Evolutionary conservation across 164 flowering plant genomes (phyloP).

Genomic region (Taxillus chinensis): DNA sequence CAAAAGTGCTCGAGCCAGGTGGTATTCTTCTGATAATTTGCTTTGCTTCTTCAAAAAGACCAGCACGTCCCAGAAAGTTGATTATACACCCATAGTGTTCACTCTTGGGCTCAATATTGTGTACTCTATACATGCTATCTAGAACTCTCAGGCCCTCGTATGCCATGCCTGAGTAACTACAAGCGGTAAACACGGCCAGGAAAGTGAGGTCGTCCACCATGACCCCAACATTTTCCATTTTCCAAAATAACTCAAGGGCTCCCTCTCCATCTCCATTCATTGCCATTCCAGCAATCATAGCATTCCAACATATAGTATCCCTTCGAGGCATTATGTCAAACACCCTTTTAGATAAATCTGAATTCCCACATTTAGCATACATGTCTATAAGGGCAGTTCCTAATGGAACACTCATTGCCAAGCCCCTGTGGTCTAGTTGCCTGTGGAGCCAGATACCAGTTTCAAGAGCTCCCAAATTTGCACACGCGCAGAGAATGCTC

Average conservation of each 20-base stretch:
- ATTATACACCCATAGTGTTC: conserved; percentile 58
- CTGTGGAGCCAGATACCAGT: conserved; percentile 53
- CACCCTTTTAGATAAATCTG: conserved; percentile 29
- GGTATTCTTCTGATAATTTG: conserved; percentile 27
- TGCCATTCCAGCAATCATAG: conserved; percentile 53
- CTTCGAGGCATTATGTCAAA: conserved; percentile 31
- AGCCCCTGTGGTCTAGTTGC: conserved; percentile 14
- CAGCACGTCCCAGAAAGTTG: conserved; percentile 46
- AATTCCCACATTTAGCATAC: conserved; percentile 54
- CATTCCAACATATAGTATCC: conserved; percentile 49
- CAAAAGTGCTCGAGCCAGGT: conserved; percentile 24
- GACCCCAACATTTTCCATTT: conserved; percentile 37
- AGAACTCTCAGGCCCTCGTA: conserved; percentile 35
- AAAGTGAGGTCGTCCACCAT: conserved; percentile 49
- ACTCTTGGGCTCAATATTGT: conserved; percentile 41
- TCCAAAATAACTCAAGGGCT: conserved; percentile 35
- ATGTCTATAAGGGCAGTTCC: conserved; percentile 49
- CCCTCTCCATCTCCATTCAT: conserved; percentile 42
- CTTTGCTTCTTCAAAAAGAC: conserved; percentile 42
- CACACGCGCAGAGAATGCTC: conserved; percentile 54
- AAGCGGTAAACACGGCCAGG: conserved; percentile 49
- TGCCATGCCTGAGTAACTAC: conserved; percentile 46
- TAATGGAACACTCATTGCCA: conserved; percentile 22
- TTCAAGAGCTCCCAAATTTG: conserved; percentile 52
- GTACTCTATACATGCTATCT: conserved; percentile 29